Base-by-base conservation (phyloP, 306 rosid genomes). In the Benincasa hispida region DNA sequence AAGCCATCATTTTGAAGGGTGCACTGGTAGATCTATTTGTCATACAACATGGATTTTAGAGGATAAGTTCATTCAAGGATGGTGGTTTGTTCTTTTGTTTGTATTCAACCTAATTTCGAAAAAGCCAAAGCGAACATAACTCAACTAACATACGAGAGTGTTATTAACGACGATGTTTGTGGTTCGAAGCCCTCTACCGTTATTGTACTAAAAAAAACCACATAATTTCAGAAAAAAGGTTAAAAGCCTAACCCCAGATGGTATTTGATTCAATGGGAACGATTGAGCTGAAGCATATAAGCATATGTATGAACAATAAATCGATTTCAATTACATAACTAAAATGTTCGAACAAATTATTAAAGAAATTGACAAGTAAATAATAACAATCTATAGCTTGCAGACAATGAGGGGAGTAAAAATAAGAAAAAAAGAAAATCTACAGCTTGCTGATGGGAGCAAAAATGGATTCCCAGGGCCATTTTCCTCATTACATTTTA, bases 401-500 rank as follows among this genome's bases (percentile, higher is more conserved):
- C 86, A 81, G 81, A 83, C 58, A 83, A 86, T 70, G 82, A 80
- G 60, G 77, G 77, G 87, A 78, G 50, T 82, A 18, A 48, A 48
- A 70, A 41, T 60, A 80, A 87, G 79, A 84, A 85, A 60, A 87
- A 85, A 85, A 75, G 83, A 87, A 87, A 81, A 75, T 87, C 86
- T 85, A 90, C 82, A 77, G 82, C 81, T 82, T 79, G 88, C 86
- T 78, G 81, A 82, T 72, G 86, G 87, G 58, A 82, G 79, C 88
- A 87, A 88, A 90, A 91, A 88, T 85, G 77, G 85, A 82, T 82
- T 74, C 79, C 74, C 84, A 81, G 87, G 77, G 81, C 76, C 81
- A 85, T 86, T 83, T 86, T 87, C 75, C 88, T 86, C 34, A 70
- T 61, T 79, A 84, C 90, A 82, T 76, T 59, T 79, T 82, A 84